Conservation (phyloP, 805 yeast species). For the Blastobotrys mokoenaii region DNA sequence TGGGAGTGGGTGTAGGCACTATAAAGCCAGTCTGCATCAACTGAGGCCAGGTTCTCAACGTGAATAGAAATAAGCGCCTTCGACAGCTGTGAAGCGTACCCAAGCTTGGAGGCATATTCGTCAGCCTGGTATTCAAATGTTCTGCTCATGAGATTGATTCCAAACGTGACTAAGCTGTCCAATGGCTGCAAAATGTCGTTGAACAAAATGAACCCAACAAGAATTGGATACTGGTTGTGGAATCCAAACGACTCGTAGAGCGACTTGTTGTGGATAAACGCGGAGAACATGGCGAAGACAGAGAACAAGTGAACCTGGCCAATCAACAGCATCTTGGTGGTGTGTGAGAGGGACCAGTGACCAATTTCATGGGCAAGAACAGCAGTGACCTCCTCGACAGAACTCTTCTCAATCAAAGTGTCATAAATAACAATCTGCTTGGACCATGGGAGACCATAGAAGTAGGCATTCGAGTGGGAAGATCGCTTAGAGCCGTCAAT, state of each 20-base stretch:
- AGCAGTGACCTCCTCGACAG: constrained; percentile 77
- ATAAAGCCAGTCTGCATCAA: constrained; percentile 84
- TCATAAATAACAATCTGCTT: constrained; percentile 93
- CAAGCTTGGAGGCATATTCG: constrained; percentile 66
- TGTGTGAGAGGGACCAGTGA: constrained; percentile 91
- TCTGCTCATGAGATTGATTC: constrained; percentile 66
- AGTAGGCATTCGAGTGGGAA: constrained; percentile 94
- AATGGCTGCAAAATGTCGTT: constrained; percentile 71
- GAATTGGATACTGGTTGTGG: constrained; percentile 51
- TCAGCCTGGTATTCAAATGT: constrained; percentile 92
- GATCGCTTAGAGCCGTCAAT: constrained; percentile 97
- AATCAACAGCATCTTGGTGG: constrained; percentile 62
- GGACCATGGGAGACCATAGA: constrained; percentile 93
- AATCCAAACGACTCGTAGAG: constrained; percentile 78
- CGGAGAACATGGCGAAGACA: constrained; percentile 66
- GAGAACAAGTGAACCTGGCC: constrained; percentile 57
- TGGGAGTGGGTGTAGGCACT: constrained; percentile 86
- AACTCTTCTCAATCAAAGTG: constrained; percentile 74
- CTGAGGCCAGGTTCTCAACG: constrained; percentile 73
- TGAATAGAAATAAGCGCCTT: constrained; percentile 67
- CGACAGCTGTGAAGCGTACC: constrained; percentile 60
- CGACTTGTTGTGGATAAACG: constrained; percentile 70
- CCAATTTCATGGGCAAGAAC: constrained; percentile 98
- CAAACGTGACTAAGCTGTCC: constrained; percentile 58
- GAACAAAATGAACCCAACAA: constrained; percentile 77